Base-by-base conservation (phyloP, 2,329 filamentous ascomycete species). In the Gliomastix tumulicola region DNA sequence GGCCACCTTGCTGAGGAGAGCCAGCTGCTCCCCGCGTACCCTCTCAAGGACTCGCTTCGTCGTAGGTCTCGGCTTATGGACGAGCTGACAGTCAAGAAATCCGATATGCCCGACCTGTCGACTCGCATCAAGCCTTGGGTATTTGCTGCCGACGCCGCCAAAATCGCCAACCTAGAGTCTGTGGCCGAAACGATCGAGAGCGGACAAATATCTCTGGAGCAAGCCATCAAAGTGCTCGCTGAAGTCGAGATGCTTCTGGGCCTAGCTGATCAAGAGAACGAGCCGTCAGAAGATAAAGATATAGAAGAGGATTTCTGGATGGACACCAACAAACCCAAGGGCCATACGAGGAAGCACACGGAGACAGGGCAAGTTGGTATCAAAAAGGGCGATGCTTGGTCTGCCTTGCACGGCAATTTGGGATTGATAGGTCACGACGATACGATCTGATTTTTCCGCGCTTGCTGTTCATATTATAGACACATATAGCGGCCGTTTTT, bases 1-100 rank as follows among this genome's bases (percentile, higher is more conserved):
- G 65, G 68, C 34, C 73, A 69, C 39, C 59, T 82, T 4, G 66
- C 69, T 10, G 71, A 82, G 34, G 77, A 82, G 49, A 82, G 78
- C 47, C 75, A 79, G 43, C 58, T 83, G 13, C 63, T 83, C 11
- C 69, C 69, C 3, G 57, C 62, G 8, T 66, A 78, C 43, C 67
- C 73, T 1, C 56, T 65, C 45, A 61, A 65, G 4, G 53, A 49
- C 16, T 49, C 52, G 4, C 39, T 41, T 7, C 59, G 56, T 28
- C 46, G 54, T 13, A 56, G 60, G 17, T 55, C 57, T n/a, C 63
- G 63, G 30, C 62, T 72, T 35, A 62, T 59, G n/a, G 60, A 67
- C n/a, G 63, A 62, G 6, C 54, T 68, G 19, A 54, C 54, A 7
- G 54, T 51, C 19, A 49, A 58, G 6, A 47, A 48, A n/a, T 48